phyloP scores from a whole-genome alignment of 1,284 basidiomycete genomes.

The Neotropicomus parvogracilis region DNA sequence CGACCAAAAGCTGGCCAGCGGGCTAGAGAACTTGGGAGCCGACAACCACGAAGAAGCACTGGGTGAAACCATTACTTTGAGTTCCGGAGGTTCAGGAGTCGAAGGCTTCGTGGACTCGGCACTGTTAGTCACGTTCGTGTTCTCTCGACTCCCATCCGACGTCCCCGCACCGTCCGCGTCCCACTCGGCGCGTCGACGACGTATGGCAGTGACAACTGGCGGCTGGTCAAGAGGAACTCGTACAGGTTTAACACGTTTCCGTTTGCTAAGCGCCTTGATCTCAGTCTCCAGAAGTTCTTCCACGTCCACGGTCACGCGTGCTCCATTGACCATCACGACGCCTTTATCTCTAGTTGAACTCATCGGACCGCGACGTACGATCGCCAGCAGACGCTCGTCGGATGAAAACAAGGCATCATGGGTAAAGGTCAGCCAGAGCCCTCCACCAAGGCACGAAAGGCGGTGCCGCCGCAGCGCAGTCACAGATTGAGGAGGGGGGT shows the following conservation, averaged over 20 bases:
- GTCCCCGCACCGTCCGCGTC: slow-evolving; percentile 37
- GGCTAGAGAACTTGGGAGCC: slow-evolving; percentile 63
- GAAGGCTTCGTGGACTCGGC: slow-evolving; percentile 27
- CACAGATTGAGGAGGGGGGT: slow-evolving; percentile 87
- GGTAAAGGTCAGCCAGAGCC: slow-evolving; percentile 93
- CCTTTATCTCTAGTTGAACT: slow-evolving; percentile 67
- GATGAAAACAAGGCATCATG: slow-evolving; percentile 79
- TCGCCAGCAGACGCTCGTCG: slow-evolving; percentile 70
- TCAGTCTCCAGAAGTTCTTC: slow-evolving; percentile 91
- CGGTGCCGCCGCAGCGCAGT: slow-evolving; percentile 85
- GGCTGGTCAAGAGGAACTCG: slow-evolving; percentile 92
- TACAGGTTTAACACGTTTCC: slow-evolving; percentile 83
- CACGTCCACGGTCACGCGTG: slow-evolving; percentile 81
- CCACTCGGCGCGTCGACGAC: slow-evolving; percentile 67
- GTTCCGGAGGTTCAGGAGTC: slow-evolving; percentile 21
- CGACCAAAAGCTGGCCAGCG: slow-evolving; percentile 69
- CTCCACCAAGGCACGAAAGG: slow-evolving; percentile 85
- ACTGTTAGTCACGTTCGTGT: slow-evolving; percentile 20
- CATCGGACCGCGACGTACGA: slow-evolving; percentile 71
- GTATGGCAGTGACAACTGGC: slow-evolving; percentile 71
- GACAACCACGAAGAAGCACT: slow-evolving; percentile 40
- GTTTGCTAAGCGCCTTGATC: slow-evolving; percentile 76
- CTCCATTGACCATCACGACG: slow-evolving; percentile 86
- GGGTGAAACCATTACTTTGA: slow-evolving; percentile 5
- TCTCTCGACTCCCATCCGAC: slow-evolving; percentile 14